Conservation (phyloP, 2,329 filamentous ascomycete genomes). For the Calonectria honghensis region DNA sequence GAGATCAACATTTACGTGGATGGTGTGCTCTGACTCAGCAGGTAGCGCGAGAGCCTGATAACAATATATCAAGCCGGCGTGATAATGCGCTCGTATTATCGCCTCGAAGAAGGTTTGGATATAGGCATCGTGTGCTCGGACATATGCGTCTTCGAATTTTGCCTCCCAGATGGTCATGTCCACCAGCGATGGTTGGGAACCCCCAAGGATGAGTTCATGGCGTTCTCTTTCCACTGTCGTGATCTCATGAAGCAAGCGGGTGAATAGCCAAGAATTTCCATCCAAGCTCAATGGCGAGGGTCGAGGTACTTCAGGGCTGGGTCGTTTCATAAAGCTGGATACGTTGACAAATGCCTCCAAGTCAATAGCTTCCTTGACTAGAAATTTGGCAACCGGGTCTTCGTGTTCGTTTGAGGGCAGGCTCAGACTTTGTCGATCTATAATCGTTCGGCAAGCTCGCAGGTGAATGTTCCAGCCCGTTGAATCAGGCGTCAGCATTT, state of each 20-base stretch:
- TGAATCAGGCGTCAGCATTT: constrained; percentile 34
- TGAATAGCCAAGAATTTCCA: constrained; percentile 35
- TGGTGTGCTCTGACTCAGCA: neutral
- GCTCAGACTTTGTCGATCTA: constrained; percentile 7
- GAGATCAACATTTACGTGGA: constrained; percentile 11
- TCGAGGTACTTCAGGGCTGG: neutral
- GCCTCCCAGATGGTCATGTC: constrained; percentile 30
- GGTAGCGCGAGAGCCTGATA: constrained; percentile 44
- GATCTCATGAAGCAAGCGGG: constrained; percentile 32
- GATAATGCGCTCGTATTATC: constrained; percentile 43
- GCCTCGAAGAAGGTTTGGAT: constrained; percentile 43
- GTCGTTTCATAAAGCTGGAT: constrained; percentile 29
- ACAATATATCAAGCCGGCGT: constrained; percentile 47
- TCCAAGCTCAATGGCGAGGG: neutral
- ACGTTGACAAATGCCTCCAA: constrained; percentile 31
- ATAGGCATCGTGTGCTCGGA: neutral
- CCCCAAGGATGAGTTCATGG: neutral
- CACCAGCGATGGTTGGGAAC: neutral
- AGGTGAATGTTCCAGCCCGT: constrained; percentile 35
- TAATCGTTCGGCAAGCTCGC: constrained; percentile 30
- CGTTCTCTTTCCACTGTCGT: constrained; percentile 34
- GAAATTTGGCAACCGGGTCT: constrained; percentile 30
- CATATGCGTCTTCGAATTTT: constrained; percentile 16
- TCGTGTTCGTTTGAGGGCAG: neutral
- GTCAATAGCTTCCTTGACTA: constrained; percentile 33